A percentile compares a stretch with the other conserved stretches of the same genome.
phyloP scores from a whole-genome alignment of 1,284 basidiomycete species.

The Xanthoconium separans region DNA sequence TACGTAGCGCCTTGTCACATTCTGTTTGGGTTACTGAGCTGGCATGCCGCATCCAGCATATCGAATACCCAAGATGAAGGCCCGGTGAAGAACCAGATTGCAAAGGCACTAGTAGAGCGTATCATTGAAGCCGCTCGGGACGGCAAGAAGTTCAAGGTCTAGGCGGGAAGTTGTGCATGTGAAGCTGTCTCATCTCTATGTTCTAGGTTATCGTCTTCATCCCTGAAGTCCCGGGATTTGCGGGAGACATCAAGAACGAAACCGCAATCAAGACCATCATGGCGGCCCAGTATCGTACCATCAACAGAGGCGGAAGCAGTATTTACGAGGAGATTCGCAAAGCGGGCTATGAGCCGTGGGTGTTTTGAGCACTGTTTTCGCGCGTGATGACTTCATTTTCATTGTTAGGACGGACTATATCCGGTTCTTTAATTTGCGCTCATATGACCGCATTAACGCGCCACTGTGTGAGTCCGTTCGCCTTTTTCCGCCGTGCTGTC shows the following conservation, averaged over 20 bases:
- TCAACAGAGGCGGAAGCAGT: slow-evolving; percentile 83
- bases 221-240: slow-evolving; percentile 80
- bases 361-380: slow-evolving; percentile 13
- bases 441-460: slow-evolving; percentile 90
- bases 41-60: slow-evolving; percentile 51
- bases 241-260: slow-evolving; percentile 78
- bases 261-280: slow-evolving; percentile 76
- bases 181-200: slow-evolving; percentile 6
- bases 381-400: slow-evolving; percentile 1
- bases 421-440: slow-evolving; percentile 86
- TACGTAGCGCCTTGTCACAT: slow-evolving; percentile 40
- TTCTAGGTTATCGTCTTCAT: slow-evolving; percentile 74
- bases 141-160: slow-evolving; percentile 77
- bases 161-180: neutral
- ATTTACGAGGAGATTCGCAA: slow-evolving; percentile 83
- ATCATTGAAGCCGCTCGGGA: slow-evolving; percentile 76
- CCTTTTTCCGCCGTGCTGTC: neutral
- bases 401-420: slow-evolving; percentile 68
- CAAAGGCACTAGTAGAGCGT: slow-evolving; percentile 76
- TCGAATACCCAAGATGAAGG: slow-evolving; percentile 67
- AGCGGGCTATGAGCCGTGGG: slow-evolving; percentile 81
- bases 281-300: slow-evolving; percentile 80
- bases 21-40: slow-evolving; percentile 12
- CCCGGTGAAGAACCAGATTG: slow-evolving; percentile 81
- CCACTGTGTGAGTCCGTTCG: slow-evolving; percentile 50